Base-by-base conservation (phyloP, 805 yeast species). In the Lipomyces mesembrius region DNA sequence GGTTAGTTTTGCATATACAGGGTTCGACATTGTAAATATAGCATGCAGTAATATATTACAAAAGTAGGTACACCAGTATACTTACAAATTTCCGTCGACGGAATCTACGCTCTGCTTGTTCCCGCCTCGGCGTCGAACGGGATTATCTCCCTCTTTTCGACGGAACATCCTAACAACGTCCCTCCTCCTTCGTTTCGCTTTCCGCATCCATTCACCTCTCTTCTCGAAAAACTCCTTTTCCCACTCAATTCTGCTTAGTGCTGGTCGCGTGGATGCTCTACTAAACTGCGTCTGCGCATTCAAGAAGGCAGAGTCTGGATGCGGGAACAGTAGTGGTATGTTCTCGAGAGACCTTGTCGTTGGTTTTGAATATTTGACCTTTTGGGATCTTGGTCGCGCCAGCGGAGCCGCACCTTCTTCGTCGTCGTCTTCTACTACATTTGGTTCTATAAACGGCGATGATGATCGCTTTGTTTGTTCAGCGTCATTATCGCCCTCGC, bases 251-350 rank as follows among this genome's bases (percentile, higher is more conserved):
- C 81, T 78, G 11, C 76, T 73, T 39, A 81, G 77, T 14, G 75
- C 74, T 2, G 75, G 76, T 5, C 71, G 71, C 8, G 75, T 79
- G 25, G 74, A 74, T 6, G 89, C 72, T 73, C 87, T 88, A 66
- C 84, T 85, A 59, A 92, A 76, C 76, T 90, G 97, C 0, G 97
- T 83, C 78, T 93, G 98, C 0, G 97, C 88, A 60, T 85, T 85
- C 70, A 94, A 80, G 78, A 91, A 94, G 0, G 97, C 97, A 0
- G 98, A 93, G 22, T 89, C 89, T 12, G 82, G 79, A 76, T 94
- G 98, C 1, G 88, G 80, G 83, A 96, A 94, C 77, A 94, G 93
- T 46, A 92, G 79, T 7, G 91, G 87, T 58, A 79, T 74, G 52
- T 77, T 57, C 37, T 57, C 59, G 29, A 32, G 54, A n/a, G 49